These are phyloP conservation scores for Vanrija sp. DNA, from an alignment of 1,284 basidiomycete genomes.

Conservation along the genomic window DNA sequence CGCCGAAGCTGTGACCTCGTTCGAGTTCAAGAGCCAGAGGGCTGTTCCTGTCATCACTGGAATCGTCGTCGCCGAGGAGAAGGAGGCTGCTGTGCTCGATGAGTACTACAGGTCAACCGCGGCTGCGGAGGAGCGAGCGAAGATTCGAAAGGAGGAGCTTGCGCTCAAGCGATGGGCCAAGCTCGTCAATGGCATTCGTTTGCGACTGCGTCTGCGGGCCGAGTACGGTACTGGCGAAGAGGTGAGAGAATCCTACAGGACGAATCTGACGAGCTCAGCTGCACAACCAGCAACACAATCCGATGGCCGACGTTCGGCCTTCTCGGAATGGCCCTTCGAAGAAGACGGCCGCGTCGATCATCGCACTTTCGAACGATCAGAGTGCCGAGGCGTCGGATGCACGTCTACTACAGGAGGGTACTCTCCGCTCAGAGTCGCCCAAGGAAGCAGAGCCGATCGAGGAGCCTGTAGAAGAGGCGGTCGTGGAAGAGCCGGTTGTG, in stretches of 20 bases:
- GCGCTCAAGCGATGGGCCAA: slow-evolving; percentile 85
- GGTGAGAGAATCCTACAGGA: slow-evolving; percentile 14
- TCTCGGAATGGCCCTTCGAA: too few species aligned
- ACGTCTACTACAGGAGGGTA: not conserved
- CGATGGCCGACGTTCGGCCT: slow-evolving; percentile 22
- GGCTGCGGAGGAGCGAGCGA: slow-evolving; percentile 70
- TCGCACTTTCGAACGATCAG: slow-evolving; percentile 26
- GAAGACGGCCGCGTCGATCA: slow-evolving; percentile 24
- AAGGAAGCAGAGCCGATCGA: not conserved
- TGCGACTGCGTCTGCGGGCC: slow-evolving; percentile 72
- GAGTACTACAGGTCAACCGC: slow-evolving; percentile 80
- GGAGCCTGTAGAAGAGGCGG: not conserved
- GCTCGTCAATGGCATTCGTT: slow-evolving; percentile 80
- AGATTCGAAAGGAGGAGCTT: slow-evolving; percentile 69
- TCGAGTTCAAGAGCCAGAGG: slow-evolving; percentile 86
- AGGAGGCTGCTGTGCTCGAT: slow-evolving; percentile 73
- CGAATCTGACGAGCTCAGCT: slow-evolving; percentile 19
- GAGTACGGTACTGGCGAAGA: slow-evolving; percentile 62
- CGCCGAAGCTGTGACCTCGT: slow-evolving; percentile 82
- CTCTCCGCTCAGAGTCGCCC: not conserved
- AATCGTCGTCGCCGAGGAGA: slow-evolving; percentile 78
- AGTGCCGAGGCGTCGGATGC: slow-evolving; percentile 16
- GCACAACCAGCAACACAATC: slow-evolving; percentile 31
- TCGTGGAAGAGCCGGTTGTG: too few species aligned
- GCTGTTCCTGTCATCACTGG: slow-evolving; percentile 83